Base-by-base conservation (phyloP, 176 grass and related monocot species). In the Oryza nivara region DNA sequence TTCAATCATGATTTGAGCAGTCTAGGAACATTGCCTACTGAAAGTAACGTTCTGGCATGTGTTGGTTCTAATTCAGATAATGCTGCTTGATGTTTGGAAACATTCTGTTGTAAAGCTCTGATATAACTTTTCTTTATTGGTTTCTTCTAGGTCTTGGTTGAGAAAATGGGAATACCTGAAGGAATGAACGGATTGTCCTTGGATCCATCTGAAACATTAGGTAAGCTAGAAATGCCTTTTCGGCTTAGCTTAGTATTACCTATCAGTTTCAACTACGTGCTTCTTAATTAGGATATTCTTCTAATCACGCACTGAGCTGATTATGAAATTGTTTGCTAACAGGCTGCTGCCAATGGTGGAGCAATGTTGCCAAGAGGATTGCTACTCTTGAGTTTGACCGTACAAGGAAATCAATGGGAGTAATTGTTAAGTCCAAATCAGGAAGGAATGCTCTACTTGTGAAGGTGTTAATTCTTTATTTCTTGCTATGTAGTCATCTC, bases 331-430 rank as follows among this genome's bases (percentile, higher is more conserved):
- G 65, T 81, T 73, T 74, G 7, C 80, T 88, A 60, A 63, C 82
- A 98, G 96, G 73, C 34, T 98, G 89, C 48, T 95, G 92, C 86
- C 76, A 16, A 65, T 98, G 89, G 93, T 98, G 93, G 96, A 93
- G 75, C 65, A 91, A 66, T 73, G 73, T 84, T 34, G 86, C 92
- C 65, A 86, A 89, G 77, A 92, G 92, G 78, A 80, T 97, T 77
- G 95, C 95, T 25, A 95, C 95, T 35, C 88, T 97, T 3, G 95
- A 97, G 76, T 97, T 97, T 14, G 95, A 97, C 70, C 90, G 92
- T 16, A 80, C 56, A 5, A 92, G 95, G 86, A 97, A 97, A 88
- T 97, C 95, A 34, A 97, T 97, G 95, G 88, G 95, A 47, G 85
- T 92, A 32, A 95, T 97, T 67, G 87, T 90, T 9, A 75, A 76